phyloP scores from a whole-genome alignment of 768 basidiomycete genomes.

The Cystobasidiopsis lactophilus region DNA sequence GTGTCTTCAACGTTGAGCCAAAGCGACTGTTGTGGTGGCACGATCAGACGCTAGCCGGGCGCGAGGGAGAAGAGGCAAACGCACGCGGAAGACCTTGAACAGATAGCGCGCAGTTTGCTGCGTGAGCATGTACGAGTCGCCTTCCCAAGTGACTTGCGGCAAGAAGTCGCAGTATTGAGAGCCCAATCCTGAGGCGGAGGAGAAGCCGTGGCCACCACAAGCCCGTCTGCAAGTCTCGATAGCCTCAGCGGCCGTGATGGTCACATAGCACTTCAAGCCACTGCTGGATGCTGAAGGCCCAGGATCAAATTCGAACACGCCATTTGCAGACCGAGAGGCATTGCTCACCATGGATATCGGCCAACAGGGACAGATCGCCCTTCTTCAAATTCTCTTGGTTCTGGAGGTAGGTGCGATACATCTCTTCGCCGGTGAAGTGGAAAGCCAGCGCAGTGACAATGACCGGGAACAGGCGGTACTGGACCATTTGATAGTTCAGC shows the following conservation, averaged over 20 bases:
- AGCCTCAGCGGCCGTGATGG: slow-evolving; percentile 17
- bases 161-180: slow-evolving; percentile 10
- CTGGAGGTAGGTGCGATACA: slow-evolving; percentile 14
- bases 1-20: background rate
- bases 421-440: slow-evolving; percentile 15
- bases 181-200: slow-evolving; percentile 17
- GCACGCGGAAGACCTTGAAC: slow-evolving; percentile 12
- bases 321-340: no score
- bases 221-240: slow-evolving; percentile 22
- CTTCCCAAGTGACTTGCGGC: slow-evolving; percentile 20
- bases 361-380: slow-evolving; percentile 19
- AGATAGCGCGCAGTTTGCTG: slow-evolving; percentile 18
- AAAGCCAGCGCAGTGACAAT: slow-evolving; percentile 13
- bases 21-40: background rate
- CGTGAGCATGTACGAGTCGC: slow-evolving; percentile 18
- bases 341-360: slow-evolving; percentile 16
- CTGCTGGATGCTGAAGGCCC: slow-evolving; percentile 11
- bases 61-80: no score
- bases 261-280: slow-evolving; percentile 18
- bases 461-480: slow-evolving; percentile 15
- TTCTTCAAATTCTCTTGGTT: slow-evolving; percentile 12
- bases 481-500: slow-evolving; percentile 22
- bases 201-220: slow-evolving; percentile 22
- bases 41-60: no score
- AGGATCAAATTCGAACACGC: no score